Base-by-base conservation (phyloP, 805 yeast species). In the Barnettozyma populi region DNA sequence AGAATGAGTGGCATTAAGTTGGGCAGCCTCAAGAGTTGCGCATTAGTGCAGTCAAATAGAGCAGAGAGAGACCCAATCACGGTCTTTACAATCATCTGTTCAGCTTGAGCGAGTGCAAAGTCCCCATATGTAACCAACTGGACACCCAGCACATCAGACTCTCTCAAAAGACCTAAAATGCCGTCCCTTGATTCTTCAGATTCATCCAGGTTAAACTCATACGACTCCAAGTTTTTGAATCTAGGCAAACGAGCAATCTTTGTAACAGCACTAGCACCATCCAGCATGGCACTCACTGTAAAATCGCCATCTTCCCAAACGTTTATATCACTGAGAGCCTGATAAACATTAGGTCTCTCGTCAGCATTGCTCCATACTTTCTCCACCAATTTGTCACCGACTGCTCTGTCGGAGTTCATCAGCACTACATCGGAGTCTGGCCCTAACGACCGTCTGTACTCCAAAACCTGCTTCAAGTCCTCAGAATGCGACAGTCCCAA, bases 21-120 rank as follows among this genome's bases (percentile, higher is more conserved):
- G 3, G 64, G 60, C 31, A 76, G 67, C 16, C 66, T 57, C n/a
- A 73, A 65, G 18, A 87, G 62, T 35, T 80, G 82, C 16, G 87
- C 89, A 56, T 86, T 86, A 19, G 69, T 57, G 56, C 88, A 82
- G 59, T 82, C 82, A 39, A 80, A 65, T 11, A 86, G 54, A 0
- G 90, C 80, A 0, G 90, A 79, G 20, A 83, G 62, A 0, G 94
- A 82, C 50, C 87, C 86, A 51, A 86, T 76, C 54, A 84, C 82
- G 8, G 84, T 73, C 56, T 86, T 86, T 10, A 82, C 77, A 29
- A 82, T 71, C 49, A 88, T 70, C 61, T 84, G 82, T 53, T 82
- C 84, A 55, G 77, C 69, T 62, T 84, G 90, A 5, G 75, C 68
- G n/a, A 74, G 55, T 37, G 75, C 63, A 41, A 74, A 65, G 35